phyloP scores from a whole-genome alignment of 2,329 filamentous ascomycete genomes.

The Phaeosphaeriaceae sp. region DNA sequence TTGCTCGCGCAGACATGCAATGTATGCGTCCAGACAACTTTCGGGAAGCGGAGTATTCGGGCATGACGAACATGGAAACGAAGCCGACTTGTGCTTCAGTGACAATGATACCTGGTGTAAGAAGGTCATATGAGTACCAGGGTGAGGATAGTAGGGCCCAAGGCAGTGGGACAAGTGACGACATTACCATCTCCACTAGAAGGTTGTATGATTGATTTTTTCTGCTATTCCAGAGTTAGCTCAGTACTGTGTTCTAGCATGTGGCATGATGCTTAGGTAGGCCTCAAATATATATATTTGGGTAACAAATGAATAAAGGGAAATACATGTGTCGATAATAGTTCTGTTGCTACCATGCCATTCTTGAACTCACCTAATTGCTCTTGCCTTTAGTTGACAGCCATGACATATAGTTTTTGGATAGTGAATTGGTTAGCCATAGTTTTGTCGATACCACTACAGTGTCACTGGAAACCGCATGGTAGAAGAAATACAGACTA shows the following conservation, averaged over 20 bases:
- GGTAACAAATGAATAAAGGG: too few relatives aligned
- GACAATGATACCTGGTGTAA: slow-evolving; percentile 33
- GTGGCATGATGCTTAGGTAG: slow-evolving; percentile 64
- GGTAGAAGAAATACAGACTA: too few relatives aligned
- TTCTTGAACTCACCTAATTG: slow-evolving; percentile 59
- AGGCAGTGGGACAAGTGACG: slow-evolving; percentile 55
- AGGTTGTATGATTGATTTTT: slow-evolving; percentile 49
- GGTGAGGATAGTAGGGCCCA: slow-evolving; percentile 57
- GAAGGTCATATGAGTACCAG: slow-evolving; percentile 45
- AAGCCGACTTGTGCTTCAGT: slow-evolving; percentile 55
- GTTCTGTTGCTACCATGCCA: too few relatives aligned
- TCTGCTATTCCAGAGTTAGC: slow-evolving; percentile 57
- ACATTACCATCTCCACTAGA: slow-evolving; percentile 58
- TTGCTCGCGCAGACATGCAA: slow-evolving; percentile 54
- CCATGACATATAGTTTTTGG: slow-evolving; percentile 60
- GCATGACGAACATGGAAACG: slow-evolving; percentile 55
- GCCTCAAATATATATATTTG: too few relatives aligned
- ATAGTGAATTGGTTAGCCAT: slow-evolving; percentile 57
- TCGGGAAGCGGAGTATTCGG: slow-evolving; percentile 62
- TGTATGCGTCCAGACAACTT: slow-evolving; percentile 59
- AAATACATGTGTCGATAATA: too few relatives aligned
- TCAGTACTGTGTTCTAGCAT: slow-evolving; percentile 61
- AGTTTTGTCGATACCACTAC: slow-evolving; percentile 59
- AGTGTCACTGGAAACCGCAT: too few relatives aligned
- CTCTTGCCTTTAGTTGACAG: slow-evolving; percentile 61